Conservation (phyloP, 176 grass and related monocot genomes). For the bread wheat (Triticum aestivum) region DNA sequence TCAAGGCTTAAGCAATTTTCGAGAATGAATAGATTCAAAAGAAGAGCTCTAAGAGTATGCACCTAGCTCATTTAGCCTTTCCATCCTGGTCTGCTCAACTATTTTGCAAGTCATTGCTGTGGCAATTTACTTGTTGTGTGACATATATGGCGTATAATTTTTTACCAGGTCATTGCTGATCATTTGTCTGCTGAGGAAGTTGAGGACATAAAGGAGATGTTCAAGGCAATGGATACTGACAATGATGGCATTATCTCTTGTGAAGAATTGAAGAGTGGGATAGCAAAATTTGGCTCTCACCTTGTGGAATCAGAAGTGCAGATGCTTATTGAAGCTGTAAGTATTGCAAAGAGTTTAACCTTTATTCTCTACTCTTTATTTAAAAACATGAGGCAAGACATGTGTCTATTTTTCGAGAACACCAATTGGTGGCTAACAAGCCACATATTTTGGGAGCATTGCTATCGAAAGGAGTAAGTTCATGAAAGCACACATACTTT, state of each 20-base stretch:
- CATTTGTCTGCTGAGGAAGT: slow-evolving; percentile 98
- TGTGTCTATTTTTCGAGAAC: not conserved
- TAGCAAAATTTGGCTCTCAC: slow-evolving; percentile 95
- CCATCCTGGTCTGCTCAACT: slow-evolving; percentile 1
- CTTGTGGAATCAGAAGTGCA: slow-evolving; percentile 92
- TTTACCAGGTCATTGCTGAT: slow-evolving; percentile 88
- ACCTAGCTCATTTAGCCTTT: slow-evolving; percentile 1
- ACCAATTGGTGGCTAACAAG: not conserved
- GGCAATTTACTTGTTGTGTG: slow-evolving; percentile 13
- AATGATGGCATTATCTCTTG: slow-evolving; percentile 96
- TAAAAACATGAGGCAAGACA: not conserved
- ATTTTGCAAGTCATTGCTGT: not conserved
- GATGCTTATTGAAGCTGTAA: slow-evolving; percentile 98
- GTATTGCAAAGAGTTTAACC: slow-evolving; percentile 32
- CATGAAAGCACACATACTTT: not conserved
- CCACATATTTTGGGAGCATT: not conserved
- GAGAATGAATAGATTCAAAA: slow-evolving; percentile 99
- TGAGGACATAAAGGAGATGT: slow-evolving; percentile 99
- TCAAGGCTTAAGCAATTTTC: slow-evolving; percentile 99
- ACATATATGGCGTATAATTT: slow-evolving; percentile 6
- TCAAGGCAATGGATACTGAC: slow-evolving; percentile 95
- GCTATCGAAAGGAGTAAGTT: not conserved
- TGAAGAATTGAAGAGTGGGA: slow-evolving; percentile 83
- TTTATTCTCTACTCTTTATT: not conserved
- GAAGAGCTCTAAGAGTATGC: slow-evolving; percentile 90